Evolutionary conservation across 805 yeast genomes (phyloP), one percentile per base, ranked within the genome.

Genomic region (Lachancea dasiensis): DNA sequence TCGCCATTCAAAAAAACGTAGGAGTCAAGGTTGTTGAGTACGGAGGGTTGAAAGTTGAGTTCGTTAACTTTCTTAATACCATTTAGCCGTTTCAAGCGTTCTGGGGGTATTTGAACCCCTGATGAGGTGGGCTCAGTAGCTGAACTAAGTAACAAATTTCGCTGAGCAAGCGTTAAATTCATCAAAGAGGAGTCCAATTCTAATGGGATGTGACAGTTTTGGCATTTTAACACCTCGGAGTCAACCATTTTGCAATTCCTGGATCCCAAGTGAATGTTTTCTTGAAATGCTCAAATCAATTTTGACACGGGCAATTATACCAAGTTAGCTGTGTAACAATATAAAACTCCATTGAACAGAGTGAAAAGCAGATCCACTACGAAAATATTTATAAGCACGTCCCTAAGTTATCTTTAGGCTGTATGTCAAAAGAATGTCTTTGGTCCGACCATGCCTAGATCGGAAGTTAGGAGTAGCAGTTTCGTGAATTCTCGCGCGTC

Each of bases 141-240:
- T 18, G 41, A 40, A 31, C 61, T 60, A 6, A 64, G 47, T n/a
- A 73, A 44, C 19, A 71, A 55, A 20, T 66, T 65, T 10, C 64
- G 55, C 46, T 73, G 78, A 1, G 73, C 68, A 6, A 64, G 45
- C 28, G 70, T 67, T 13, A 73, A 49, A 39, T 63, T 63, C 27
- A 61, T 42, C n/a, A 73, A 52, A 1, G 76, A 62, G 6, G 63
- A 59, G 41, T 72, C 72, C 15, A 74, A 45, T 27, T 49, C 49
- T 4, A 74, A 45, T 0, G 73, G 70, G 4, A 63, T 44, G 30
- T 65, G 64, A 51, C 79, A 74, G 40, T 67, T 60, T 46, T 67
- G 75, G 51, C 80, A 74, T 43, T 48, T 52, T 25, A 49, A 27
- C 7, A 29, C 27, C 23, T 35, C 39, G 7, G 25, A 5, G 13